Evolutionary conservation across 352 stramenopile species (phyloP), one percentile per base, ranked within the genome.

Genomic region (Phytophthora fragariae): DNA sequence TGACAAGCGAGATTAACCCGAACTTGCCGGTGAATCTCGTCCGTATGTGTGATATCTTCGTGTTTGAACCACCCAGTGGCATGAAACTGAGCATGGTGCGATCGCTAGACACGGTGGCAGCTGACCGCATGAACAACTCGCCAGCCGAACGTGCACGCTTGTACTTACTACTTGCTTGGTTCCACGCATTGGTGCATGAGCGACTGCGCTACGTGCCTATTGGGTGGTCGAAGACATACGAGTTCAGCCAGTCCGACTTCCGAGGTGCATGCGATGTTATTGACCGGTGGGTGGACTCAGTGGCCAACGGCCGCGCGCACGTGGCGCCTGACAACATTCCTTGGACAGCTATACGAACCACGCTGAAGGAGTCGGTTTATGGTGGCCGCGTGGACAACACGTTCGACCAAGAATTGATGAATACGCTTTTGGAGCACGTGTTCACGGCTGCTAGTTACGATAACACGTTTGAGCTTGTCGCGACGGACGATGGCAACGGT

Each of bases 161-260:
- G 31, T 99, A 99, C 75, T 81, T 99, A 63, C 79, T 99, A 24
- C 83, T 99, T 33, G 92, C 97, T 41, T 99, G 98, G 97, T 97
- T 99, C 64, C 98, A 99, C 75, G 98, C 98, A 0, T 88, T 99
- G 11, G 93, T 99, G 41, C 94, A 99, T 75, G 98, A 99, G 80
- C 90, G 98, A 12, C 81, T 99, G 53, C 93, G 97, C 9, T 99
- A 99, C 79, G 94, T 98, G 14, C 98, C 98, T 24, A 89, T 98
- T 33, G 98, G 98, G 15, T 99, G 98, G 98, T 99, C 93, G 19
- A 99, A 99, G 72, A 88, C 84, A 15, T 99, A 99, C 79, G 98
- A 99, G 70, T 99, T 99, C 77, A 99, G 94, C 53, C 98, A 99
- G 79, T 97, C 97, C 5, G 98, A 99, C 84, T 98, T 99, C 56